Percentiles rank a stretch among this genome's conserved stretches.
phyloP scores from a whole-genome alignment of 2,329 filamentous ascomycete genomes.

The Calonectria fujianensis region DNA sequence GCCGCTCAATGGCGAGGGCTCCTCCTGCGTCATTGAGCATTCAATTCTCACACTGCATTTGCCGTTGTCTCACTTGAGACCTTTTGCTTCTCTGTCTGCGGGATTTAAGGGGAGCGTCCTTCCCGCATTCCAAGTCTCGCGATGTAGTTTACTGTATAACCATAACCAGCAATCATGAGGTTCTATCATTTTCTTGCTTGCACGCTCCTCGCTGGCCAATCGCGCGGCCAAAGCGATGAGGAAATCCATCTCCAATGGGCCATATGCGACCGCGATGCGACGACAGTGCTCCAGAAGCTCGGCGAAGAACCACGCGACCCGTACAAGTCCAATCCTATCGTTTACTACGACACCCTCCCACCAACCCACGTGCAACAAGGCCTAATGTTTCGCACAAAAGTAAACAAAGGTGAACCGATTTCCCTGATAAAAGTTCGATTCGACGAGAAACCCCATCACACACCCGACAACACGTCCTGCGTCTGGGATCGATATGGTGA shows the following conservation, averaged over 20 bases:
- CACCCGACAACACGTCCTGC: not conserved
- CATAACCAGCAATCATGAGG: not conserved
- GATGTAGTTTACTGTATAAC: too few relatives aligned
- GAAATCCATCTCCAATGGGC: slow-evolving; percentile 16
- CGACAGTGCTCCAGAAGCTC: slow-evolving; percentile 6
- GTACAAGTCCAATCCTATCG: slow-evolving; percentile 7
- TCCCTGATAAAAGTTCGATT: slow-evolving; percentile 8
- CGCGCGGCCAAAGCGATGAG: not conserved
- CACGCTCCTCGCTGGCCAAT: not conserved
- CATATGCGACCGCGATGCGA: slow-evolving; percentile 7
- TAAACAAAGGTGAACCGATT: not conserved
- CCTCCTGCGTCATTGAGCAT: too few relatives aligned
- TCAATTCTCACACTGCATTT: not conserved
- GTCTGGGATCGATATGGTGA: slow-evolving; percentile 12
- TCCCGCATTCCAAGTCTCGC: too few relatives aligned
- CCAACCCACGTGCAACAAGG: not conserved
- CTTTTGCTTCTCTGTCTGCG: not conserved
- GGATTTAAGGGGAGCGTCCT: not conserved
- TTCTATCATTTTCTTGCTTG: not conserved
- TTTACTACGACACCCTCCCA: slow-evolving; percentile 4
- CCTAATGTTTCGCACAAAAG: slow-evolving; percentile 17
- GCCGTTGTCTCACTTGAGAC: not conserved
- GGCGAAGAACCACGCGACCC: slow-evolving; percentile 8
- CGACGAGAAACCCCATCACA: not conserved
- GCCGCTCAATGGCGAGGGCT: not conserved